These are phyloP conservation scores for Aspergillus luchuensis DNA, from an alignment of 2,329 filamentous ascomycete genomes.

Conservation along the genomic window DNA sequence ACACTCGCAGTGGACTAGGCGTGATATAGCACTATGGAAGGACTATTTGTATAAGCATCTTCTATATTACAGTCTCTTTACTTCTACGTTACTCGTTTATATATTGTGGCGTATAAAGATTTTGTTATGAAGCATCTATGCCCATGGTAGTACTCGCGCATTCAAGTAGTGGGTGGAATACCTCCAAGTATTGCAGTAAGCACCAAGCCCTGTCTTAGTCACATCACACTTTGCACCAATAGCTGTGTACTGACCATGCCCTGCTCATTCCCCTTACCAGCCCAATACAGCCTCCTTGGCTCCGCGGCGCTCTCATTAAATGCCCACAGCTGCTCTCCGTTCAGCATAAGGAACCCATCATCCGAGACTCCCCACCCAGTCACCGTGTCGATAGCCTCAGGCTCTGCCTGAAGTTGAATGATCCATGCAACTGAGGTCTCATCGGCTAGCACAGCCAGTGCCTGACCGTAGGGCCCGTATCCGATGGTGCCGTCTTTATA, in stretches of 20 bases:
- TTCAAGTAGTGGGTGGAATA: too few relatives aligned
- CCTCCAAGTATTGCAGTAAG: too few relatives aligned
- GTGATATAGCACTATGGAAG: too few relatives aligned
- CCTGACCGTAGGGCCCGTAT: neutral
- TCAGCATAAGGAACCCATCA: conserved; percentile 4
- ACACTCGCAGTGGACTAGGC: too few relatives aligned
- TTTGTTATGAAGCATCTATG: too few relatives aligned
- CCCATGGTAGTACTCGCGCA: too few relatives aligned
- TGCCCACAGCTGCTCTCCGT: conserved; percentile 6
- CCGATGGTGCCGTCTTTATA: neutral
- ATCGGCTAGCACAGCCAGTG: neutral
- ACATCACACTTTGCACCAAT: conserved; percentile 1
- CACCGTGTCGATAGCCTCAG: neutral
- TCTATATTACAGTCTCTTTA: too few relatives aligned
- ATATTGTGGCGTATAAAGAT: too few relatives aligned
- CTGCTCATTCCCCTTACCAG: neutral
- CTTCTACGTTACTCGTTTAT: too few relatives aligned
- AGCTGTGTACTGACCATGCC: conserved; percentile 4
- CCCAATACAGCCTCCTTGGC: conserved; percentile 8
- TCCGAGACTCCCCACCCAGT: conserved; percentile 3
- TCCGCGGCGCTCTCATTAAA: conserved; percentile 3
- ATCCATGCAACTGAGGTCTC: neutral
- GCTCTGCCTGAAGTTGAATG: neutral
- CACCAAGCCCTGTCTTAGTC: neutral
- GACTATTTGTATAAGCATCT: too few relatives aligned